phyloP scores from a whole-genome alignment of 1,284 basidiomycete genomes.

The Sparassis latifolia region DNA sequence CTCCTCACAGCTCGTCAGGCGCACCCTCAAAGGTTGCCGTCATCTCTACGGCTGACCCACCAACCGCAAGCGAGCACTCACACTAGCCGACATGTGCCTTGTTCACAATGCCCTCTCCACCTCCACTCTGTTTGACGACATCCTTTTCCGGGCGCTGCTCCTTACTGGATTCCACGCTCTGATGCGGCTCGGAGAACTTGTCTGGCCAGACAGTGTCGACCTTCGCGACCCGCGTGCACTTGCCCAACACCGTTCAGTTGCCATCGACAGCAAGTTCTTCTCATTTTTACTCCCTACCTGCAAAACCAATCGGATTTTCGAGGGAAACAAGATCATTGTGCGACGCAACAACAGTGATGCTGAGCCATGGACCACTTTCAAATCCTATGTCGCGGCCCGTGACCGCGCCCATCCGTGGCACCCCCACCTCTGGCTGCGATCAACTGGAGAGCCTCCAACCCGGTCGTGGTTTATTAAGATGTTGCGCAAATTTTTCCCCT shows the following conservation, averaged over 20 bases:
- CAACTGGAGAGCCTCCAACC: constrained; percentile 17
- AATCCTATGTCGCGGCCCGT: constrained; percentile 10
- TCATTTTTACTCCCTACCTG: neutral
- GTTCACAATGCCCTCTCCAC: neutral
- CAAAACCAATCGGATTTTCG: constrained; percentile 4
- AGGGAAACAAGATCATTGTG: constrained; percentile 1
- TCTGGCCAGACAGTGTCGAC: constrained; percentile 2
- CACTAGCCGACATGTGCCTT: neutral
- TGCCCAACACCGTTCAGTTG: neutral
- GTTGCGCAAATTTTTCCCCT: constrained; percentile 11
- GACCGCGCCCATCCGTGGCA: constrained; percentile 11
- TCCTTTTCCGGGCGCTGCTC: constrained; percentile 1
- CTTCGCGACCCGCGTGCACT: neutral
- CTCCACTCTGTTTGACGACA: neutral
- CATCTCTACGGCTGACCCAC: neutral
- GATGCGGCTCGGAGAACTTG: constrained; percentile 3
- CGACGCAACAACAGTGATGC: neutral
- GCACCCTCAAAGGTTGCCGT: neutral
- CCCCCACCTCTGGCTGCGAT: constrained; percentile 15
- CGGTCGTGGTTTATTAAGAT: constrained; percentile 19
- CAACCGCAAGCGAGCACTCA: constrained; percentile 2
- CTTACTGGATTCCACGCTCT: constrained; percentile 4
- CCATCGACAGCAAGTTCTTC: neutral
- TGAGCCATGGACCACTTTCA: constrained; percentile 3
- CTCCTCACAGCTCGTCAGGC: neutral